Percentiles rank a stretch among this genome's conserved stretches.
phyloP scores from a whole-genome alignment of 2,329 filamentous ascomycete genomes.

The Pyricularia sp. region DNA sequence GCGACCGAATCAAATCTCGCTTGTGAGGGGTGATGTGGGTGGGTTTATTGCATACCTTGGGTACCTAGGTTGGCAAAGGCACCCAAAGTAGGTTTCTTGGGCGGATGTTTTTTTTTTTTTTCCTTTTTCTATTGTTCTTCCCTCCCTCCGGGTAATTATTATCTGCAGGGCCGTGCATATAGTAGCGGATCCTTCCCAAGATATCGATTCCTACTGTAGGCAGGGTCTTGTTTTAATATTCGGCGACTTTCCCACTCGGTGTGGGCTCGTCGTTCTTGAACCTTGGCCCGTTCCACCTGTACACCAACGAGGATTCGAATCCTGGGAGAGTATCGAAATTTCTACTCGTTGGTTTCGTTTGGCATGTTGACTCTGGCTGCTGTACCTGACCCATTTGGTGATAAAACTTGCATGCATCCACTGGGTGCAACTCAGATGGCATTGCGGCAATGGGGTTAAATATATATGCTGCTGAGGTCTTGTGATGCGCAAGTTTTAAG shows the following conservation, averaged over 20 bases:
- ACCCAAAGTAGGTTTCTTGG: not conserved
- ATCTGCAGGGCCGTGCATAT: not conserved
- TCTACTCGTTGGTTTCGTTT: no score
- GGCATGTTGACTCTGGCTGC: no score
- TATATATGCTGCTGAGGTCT: no score
- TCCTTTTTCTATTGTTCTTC: not conserved
- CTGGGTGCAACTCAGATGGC: no score
- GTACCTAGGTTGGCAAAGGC: not conserved
- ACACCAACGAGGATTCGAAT: not conserved
- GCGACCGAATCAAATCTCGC: not conserved
- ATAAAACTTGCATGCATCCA: no score
- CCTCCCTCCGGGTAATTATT: not conserved
- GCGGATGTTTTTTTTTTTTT: not conserved
- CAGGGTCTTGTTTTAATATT: not conserved
- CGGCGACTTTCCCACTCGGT: not conserved
- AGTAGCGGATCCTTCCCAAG: not conserved
- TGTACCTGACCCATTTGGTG: no score
- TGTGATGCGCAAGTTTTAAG: no score
- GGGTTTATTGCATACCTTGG: not conserved
- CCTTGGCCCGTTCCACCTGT: not conserved
- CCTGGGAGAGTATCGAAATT: not conserved
- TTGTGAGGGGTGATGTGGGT: not conserved
- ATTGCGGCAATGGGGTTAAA: no score
- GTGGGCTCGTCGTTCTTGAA: not conserved
- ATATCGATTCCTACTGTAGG: not conserved